Evolutionary conservation across 1,139 yeast genomes (phyloP).

Genomic region (Lodderomyces parapsilosis): DNA sequence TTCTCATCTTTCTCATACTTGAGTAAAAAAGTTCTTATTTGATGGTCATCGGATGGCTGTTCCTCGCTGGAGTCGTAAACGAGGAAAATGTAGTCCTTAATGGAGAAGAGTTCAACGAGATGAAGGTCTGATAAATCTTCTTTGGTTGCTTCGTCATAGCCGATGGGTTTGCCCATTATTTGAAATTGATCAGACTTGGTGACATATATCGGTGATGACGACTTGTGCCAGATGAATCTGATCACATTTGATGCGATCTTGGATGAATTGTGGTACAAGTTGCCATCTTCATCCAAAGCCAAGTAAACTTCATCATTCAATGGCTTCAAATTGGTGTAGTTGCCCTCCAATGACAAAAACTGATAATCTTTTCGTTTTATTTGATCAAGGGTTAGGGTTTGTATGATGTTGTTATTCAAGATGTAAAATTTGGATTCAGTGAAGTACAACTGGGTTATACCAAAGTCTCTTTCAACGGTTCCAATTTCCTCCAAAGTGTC

Average conservation of each 20-base stretch:
- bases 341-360: constrained; percentile 5
- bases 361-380: constrained; percentile 9
- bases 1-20: constrained; percentile 6
- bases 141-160: constrained; percentile 1
- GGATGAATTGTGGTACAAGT: constrained; percentile 8
- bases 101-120: constrained; percentile 6
- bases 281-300: constrained; percentile 5
- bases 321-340: constrained; percentile 8
- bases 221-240: constrained; percentile 17
- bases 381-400: constrained; percentile 8
- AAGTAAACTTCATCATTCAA: constrained; percentile 7
- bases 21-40: constrained; percentile 11
- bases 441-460: constrained; percentile 27
- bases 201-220: constrained; percentile 13
- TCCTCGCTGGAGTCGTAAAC: constrained; percentile 6
- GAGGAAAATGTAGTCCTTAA: not conserved
- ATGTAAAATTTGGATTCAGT: constrained; percentile 24
- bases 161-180: constrained; percentile 9
- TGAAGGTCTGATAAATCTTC: constrained; percentile 5
- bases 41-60: constrained; percentile 21
- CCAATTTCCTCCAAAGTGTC: constrained; percentile 9
- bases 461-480: constrained; percentile 9
- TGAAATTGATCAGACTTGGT: constrained; percentile 4
- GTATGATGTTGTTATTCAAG: constrained; percentile 15
- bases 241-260: constrained; percentile 13